Evolutionary conservation across 1,284 basidiomycete species (phyloP).

Genomic region (Ustilago trichophora): DNA sequence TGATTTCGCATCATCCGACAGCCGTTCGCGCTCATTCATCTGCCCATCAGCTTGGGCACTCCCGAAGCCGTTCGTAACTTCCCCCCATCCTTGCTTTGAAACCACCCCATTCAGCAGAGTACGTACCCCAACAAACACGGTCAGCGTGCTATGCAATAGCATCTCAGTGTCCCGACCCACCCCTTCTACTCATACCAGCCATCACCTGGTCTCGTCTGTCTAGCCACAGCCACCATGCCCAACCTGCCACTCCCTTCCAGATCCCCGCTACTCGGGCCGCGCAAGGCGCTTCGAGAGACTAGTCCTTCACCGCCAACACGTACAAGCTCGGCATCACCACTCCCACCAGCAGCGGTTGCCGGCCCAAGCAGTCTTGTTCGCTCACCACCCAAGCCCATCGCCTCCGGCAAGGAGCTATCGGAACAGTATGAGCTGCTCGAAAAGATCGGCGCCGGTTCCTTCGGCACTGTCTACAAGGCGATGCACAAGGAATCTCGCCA

Average conservation of each 20-base stretch:
- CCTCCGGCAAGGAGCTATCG: constrained; percentile 54
- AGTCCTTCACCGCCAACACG: constrained; percentile 38
- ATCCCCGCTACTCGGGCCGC: constrained; percentile 50
- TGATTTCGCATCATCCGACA: too few species aligned
- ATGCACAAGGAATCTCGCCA: constrained; percentile 92
- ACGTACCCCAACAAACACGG: too few species aligned
- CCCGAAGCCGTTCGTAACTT: too few species aligned
- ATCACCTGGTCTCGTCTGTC: too few species aligned
- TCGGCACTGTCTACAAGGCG: constrained; percentile 91
- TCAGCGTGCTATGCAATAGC: too few species aligned
- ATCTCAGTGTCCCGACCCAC: too few species aligned
- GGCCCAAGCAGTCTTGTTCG: constrained; percentile 34
- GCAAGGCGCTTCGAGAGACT: constrained; percentile 30
- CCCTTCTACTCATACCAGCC: too few species aligned
- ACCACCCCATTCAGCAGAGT: too few species aligned
- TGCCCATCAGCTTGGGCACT: too few species aligned
- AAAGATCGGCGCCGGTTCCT: constrained; percentile 96
- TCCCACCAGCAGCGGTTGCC: constrained; percentile 27
- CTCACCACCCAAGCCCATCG: constrained; percentile 34
- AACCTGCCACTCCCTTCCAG: constrained; percentile 50
- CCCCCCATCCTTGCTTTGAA: too few species aligned
- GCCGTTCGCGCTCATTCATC: too few species aligned
- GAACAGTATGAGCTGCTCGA: constrained; percentile 86
- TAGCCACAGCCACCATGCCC: constrained; percentile 33
- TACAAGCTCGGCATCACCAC: constrained; percentile 33